Evolutionary conservation across 225 moss, liverwort and hornwort species (phyloP).

Genomic region (Bryoerythrophyllum caledonicum): DNA sequence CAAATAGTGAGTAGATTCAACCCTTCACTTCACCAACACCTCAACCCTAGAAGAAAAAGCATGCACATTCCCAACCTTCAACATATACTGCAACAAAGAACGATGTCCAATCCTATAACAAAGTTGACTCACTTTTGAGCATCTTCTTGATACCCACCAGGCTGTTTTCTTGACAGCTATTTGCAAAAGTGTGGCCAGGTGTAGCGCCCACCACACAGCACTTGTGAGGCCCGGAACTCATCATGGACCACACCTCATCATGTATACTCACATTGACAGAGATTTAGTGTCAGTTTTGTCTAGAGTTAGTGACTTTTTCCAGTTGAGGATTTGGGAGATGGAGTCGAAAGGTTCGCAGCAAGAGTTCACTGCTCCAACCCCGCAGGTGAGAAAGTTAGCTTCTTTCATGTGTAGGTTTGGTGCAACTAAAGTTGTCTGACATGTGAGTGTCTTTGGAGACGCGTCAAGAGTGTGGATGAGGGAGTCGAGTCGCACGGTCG

Average conservation of each 20-base stretch:
- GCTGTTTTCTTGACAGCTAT: background rate
- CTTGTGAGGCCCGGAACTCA: background rate
- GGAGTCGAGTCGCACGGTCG: slow-evolving; percentile 29
- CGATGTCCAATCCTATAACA: background rate
- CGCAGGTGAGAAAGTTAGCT: slow-evolving; percentile 24
- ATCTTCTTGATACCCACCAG: background rate
- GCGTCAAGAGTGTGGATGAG: slow-evolving; percentile 37
- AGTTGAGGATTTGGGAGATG: slow-evolving; percentile 1
- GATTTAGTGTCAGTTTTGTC: background rate
- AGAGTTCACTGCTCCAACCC: slow-evolving; percentile 16
- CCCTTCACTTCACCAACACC: background rate
- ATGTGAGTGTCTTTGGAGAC: background rate
- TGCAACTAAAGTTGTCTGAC: background rate
- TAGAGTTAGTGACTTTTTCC: background rate
- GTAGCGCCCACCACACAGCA: slow-evolving; percentile 10
- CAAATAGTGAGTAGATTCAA: slow-evolving; percentile 1
- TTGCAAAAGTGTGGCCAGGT: slow-evolving; percentile 16
- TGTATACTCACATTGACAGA: background rate
- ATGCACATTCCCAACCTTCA: background rate
- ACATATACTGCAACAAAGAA: slow-evolving; percentile 2
- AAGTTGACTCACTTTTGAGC: too few species aligned
- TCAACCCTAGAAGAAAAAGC: background rate
- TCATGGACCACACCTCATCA: background rate
- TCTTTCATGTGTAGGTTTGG: too few species aligned
- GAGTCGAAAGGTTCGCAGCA: slow-evolving; percentile 15